Conservation (phyloP, 2,329 filamentous ascomycete genomes). For the Arachnopeziza araneosa region DNA sequence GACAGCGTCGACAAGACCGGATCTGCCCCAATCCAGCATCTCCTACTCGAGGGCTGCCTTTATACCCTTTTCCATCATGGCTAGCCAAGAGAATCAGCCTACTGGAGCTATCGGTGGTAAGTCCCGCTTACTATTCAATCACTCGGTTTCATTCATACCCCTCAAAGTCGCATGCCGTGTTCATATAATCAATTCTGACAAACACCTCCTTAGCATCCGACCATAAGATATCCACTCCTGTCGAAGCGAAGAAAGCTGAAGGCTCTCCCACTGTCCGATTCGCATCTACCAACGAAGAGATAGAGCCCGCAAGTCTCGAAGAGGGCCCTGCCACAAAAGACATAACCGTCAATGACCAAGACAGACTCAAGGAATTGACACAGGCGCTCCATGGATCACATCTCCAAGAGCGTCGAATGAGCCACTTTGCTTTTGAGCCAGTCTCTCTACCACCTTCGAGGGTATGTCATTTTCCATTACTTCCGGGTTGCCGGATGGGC, state of each 20-base stretch:
- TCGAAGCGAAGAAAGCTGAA: constrained; percentile 15
- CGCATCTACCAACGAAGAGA: constrained; percentile 65
- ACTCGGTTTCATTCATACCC: not conserved
- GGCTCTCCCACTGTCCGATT: constrained; percentile 59
- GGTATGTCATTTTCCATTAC: constrained; percentile 49
- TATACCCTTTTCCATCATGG: not conserved
- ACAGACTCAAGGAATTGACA: constrained; percentile 44
- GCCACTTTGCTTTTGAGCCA: constrained; percentile 84
- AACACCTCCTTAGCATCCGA: constrained; percentile 12
- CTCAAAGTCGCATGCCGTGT: not conserved
- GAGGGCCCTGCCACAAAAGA: constrained; percentile 18
- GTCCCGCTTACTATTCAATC: not conserved
- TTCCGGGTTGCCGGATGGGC: constrained; percentile 2
- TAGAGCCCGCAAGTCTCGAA: constrained; percentile 43
- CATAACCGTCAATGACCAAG: constrained; percentile 15
- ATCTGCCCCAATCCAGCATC: not conserved
- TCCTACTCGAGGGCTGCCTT: not conserved
- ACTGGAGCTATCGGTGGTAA: not conserved
- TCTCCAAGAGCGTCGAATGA: constrained; percentile 77
- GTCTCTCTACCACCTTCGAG: constrained; percentile 81
- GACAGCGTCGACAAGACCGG: not conserved
- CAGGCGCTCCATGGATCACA: constrained; percentile 66
- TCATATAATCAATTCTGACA: constrained; percentile 10
- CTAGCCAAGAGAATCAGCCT: not conserved
- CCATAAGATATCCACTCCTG: constrained; percentile 3